A percentile compares a stretch with the other conserved stretches of the same genome.
Evolutionary conservation across 345 rosid species (phyloP).

Genomic region (Arabis hirsuta): DNA sequence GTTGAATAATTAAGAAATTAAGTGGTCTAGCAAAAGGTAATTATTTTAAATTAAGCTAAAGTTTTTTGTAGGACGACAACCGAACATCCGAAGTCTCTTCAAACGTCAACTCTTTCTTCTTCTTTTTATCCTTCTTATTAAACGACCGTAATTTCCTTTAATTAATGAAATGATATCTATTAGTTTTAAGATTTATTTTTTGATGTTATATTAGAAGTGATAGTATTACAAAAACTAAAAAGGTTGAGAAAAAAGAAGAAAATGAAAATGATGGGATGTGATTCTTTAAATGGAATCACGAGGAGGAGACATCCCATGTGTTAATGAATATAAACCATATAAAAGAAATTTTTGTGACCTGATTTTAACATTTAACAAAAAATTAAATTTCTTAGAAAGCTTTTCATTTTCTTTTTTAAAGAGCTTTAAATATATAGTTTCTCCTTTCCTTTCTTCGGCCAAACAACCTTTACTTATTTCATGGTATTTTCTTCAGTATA

Average conservation of each 20-base stretch:
- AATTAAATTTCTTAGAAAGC: neutral
- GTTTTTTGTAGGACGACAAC: conserved; percentile 35
- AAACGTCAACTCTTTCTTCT: conserved; percentile 31
- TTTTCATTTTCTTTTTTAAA: conserved; percentile 5
- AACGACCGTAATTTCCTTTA: conserved; percentile 14
- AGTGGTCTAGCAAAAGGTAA: conserved; percentile 22
- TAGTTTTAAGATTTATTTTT: neutral
- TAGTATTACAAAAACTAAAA: conserved; percentile 18
- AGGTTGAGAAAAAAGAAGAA: conserved; percentile 2
- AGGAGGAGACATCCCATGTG: conserved; percentile 49
- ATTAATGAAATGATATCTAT: neutral
- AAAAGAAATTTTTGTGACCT: conserved; percentile 29
- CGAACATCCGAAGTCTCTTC: conserved; percentile 43
- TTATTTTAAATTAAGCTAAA: conserved; percentile 14
- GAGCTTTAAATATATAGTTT: neutral
- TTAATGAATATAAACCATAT: conserved; percentile 29
- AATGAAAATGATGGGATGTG: conserved; percentile 41
- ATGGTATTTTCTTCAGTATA: conserved; percentile 15
- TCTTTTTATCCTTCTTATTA: conserved; percentile 9
- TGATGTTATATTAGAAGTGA: conserved; percentile 15
- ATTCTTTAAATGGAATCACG: conserved; percentile 48
- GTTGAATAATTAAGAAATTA: conserved; percentile 3
- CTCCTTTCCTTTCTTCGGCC: conserved; percentile 5
- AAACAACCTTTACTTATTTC: conserved; percentile 12
- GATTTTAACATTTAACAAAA: conserved; percentile 34